Percentiles rank a stretch among this genome's conserved stretches.
Conservation (phyloP, 495 filamentous ascomycete genomes). For the Penicillium maclennaniae region DNA sequence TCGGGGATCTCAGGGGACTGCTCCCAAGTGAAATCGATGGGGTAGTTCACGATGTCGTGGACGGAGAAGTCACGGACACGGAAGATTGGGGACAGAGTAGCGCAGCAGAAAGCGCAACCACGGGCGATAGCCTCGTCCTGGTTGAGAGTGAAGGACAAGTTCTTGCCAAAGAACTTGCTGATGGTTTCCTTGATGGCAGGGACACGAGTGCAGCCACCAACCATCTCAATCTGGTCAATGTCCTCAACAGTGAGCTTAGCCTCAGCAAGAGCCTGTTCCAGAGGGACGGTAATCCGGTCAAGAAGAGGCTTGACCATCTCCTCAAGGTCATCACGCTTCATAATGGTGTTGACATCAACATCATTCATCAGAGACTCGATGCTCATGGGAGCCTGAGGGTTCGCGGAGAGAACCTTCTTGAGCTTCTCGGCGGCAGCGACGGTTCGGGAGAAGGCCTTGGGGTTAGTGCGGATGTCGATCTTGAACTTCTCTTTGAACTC, state of each 20-base stretch:
- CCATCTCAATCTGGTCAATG: constrained; percentile 90
- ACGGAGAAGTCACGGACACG: constrained; percentile 96
- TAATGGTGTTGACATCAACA: constrained; percentile 79
- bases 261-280: constrained; percentile 89
- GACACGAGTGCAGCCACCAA: constrained; percentile 93
- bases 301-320: constrained; percentile 82
- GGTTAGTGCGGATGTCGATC: constrained; percentile 83
- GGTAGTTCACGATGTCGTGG: constrained; percentile 96
- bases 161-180: constrained; percentile 85
- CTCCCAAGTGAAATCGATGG: constrained; percentile 99
- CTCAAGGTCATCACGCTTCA: constrained; percentile 94
- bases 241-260: constrained; percentile 86
- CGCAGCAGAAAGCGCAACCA: constrained; percentile 96
- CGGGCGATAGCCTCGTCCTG: constrained; percentile 96
- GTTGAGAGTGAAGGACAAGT: constrained; percentile 93
- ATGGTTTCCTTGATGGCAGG: constrained; percentile 89
- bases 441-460: constrained; percentile 84
- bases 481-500: constrained; percentile 94
- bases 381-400: constrained; percentile 88
- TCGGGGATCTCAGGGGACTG: constrained; percentile 98
- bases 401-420: constrained; percentile 98
- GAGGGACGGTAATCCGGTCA: constrained; percentile 62
- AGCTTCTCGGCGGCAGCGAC: constrained; percentile 88
- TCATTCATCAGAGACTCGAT: constrained; percentile 99
- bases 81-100: constrained; percentile 96